Conservation (phyloP, 805 yeast genomes). For the Ogataea philodendri region DNA sequence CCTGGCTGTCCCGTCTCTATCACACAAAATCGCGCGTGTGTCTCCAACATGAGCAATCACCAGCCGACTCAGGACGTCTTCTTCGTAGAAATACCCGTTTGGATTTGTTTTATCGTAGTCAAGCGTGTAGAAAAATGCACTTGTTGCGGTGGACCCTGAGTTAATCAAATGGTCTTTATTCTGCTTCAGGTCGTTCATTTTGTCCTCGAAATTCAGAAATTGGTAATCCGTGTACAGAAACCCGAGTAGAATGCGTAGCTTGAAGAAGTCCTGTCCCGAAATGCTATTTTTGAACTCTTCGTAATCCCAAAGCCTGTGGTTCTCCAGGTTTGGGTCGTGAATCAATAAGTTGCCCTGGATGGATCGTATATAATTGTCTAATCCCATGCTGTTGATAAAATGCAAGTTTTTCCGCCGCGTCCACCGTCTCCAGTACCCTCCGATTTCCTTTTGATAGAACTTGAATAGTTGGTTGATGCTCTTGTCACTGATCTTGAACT, state of each 20-base stretch:
- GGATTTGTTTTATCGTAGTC: constrained; percentile 29
- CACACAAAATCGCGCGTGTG: constrained; percentile 83
- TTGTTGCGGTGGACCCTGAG: constrained; percentile 39
- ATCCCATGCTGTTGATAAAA: constrained; percentile 23
- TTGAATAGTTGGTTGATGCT: constrained; percentile 43
- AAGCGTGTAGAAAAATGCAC: constrained; percentile 31
- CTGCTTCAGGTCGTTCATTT: constrained; percentile 15
- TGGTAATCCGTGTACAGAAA: constrained; percentile 66
- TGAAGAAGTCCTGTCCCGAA: constrained; percentile 51
- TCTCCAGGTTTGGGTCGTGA: constrained; percentile 14
- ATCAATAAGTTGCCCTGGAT: constrained; percentile 10
- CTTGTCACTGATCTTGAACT: constrained; percentile 35
- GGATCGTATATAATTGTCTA: constrained; percentile 13
- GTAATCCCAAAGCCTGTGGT: constrained; percentile 15
- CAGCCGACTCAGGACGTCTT: constrained; percentile 62
- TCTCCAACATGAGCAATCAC: constrained; percentile 92
- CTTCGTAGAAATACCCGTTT: constrained; percentile 55
- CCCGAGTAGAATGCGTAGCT: constrained; percentile 58
- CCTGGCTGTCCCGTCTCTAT: constrained; percentile 74
- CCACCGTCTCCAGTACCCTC: constrained; percentile 86
- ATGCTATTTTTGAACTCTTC: constrained; percentile 19
- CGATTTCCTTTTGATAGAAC: constrained; percentile 58
- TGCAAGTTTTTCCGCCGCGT: constrained; percentile 40
- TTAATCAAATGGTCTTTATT: constrained; percentile 19
- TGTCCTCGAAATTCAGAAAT: constrained; percentile 40